Conservation (phyloP, 805 yeast species). For the Myxozyma nipponensis region DNA sequence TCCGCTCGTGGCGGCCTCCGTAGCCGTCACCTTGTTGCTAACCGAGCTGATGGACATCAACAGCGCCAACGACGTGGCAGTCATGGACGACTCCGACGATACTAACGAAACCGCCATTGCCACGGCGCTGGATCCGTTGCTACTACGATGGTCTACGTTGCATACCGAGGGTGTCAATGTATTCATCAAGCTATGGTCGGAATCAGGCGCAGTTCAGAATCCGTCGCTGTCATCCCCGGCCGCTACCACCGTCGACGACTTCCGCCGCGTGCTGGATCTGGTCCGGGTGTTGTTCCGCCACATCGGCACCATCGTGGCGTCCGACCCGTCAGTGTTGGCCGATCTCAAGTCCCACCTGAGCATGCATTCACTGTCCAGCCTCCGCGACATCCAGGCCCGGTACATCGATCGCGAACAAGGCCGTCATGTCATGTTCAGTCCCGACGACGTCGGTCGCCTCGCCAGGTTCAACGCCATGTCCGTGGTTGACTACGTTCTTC, state of each 20-base stretch:
- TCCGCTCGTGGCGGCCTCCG: slow-evolving; percentile 12
- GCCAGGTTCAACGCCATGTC: slow-evolving; percentile 6
- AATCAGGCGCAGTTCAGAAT: slow-evolving; percentile 1
- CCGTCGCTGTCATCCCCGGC: neutral
- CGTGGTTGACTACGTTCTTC: slow-evolving; percentile 3
- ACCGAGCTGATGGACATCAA: slow-evolving; percentile 4
- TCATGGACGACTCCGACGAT: neutral
- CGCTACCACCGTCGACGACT: neutral
- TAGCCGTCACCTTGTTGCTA: slow-evolving; percentile 10
- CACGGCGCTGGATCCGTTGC: slow-evolving; percentile 8
- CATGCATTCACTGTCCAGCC: slow-evolving; percentile 1
- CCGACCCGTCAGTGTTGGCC: neutral
- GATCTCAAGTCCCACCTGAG: neutral
- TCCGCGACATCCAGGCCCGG: slow-evolving; percentile 8
- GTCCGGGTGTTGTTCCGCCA: slow-evolving; percentile 8
- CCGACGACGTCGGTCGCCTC: slow-evolving; percentile 3
- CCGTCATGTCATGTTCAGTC: neutral
- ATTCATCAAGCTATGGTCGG: slow-evolving; percentile 14
- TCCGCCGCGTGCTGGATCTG: slow-evolving; percentile 4
- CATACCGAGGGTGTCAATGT: slow-evolving; percentile 10
- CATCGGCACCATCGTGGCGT: neutral
- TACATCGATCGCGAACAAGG: slow-evolving; percentile 2
- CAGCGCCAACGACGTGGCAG: neutral
- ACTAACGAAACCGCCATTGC: too few species aligned
- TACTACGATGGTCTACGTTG: slow-evolving; percentile 16